Base-by-base conservation (phyloP, 192 early-diverging fungal genomes). In the Coemansia nantahalensis region DNA sequence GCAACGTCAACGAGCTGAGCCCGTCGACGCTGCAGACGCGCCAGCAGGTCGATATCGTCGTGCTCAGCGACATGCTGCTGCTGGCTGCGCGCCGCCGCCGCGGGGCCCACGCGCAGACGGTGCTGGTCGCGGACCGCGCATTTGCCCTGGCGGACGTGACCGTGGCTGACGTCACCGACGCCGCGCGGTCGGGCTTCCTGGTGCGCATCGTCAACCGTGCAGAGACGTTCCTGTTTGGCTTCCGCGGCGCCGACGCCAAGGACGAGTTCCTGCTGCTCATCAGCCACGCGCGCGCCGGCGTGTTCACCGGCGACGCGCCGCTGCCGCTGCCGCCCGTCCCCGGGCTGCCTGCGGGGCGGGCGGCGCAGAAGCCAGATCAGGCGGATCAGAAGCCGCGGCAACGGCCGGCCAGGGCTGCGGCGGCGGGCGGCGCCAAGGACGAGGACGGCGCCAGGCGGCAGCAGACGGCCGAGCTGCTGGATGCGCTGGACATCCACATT, bases 401-500 rank as follows among this genome's bases (percentile, higher is more conserved):
- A n/a, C n/a, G n/a, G 26, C 26, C 7, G 26, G 26, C 26, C 3
- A 22, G 32, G 24, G 39, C 50, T 30, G 5, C 54, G 51, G 14
- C 46, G 14, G 60, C 57, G 19, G 66, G 59, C 34, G 35, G 45
- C 39, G 26, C 35, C 24, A 14, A 45, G 3, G 59, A 45, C 13
- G 56, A 46, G 3, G 32, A 51, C 5, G 31, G 31, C 5, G 31
- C 31, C n/a, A n/a, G n/a, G 16, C 41, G 48, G 30, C 36, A 39
- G 50, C 62, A 54, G 2, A 33, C 92, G 14, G 78, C 76, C 39
- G 86, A 92, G 48, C 80, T 94, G 40, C 78, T 87, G 7, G 93
- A 97, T 65, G 85, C 90, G 41, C 65, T 99, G 39, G 96, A 97
- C 46, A 93, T 99, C 8, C 66, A 87, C 23, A 94, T 99, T 78